phyloP scores from a whole-genome alignment of 805 yeast genomes.

The Hanseniaspora vineae region DNA sequence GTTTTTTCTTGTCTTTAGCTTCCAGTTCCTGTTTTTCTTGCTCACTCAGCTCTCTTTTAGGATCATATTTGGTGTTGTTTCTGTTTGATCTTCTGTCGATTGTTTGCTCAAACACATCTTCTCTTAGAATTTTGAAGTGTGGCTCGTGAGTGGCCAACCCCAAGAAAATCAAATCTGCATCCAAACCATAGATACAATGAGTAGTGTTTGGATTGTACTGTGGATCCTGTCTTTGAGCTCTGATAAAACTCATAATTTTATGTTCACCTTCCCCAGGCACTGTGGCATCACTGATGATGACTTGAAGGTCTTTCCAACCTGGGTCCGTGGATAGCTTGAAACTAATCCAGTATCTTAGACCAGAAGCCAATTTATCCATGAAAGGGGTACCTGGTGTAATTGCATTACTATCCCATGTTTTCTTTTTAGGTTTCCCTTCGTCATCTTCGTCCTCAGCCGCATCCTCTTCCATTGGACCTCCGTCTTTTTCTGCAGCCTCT shows the following conservation, averaged over 20 bases:
- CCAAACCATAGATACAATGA: slow-evolving; percentile 95
- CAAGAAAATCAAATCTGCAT: slow-evolving; percentile 92
- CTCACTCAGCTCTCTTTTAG: slow-evolving; percentile 40
- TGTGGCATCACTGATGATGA: slow-evolving; percentile 86
- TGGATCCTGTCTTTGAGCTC: slow-evolving; percentile 79
- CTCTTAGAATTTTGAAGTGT: slow-evolving; percentile 84
- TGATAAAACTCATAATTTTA: slow-evolving; percentile 89
- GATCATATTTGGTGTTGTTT: slow-evolving; percentile 10
- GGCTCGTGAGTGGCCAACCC: slow-evolving; percentile 98
- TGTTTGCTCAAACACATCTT: slow-evolving; percentile 87
- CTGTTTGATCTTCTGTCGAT: slow-evolving; percentile 22
- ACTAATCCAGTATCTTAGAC: slow-evolving; percentile 84
- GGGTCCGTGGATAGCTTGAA: slow-evolving; percentile 81
- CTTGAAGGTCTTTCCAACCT: slow-evolving; percentile 84
- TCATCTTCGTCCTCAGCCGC: slow-evolving; percentile 35
- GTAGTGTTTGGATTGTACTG: slow-evolving; percentile 82
- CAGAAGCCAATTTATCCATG: slow-evolving; percentile 78
- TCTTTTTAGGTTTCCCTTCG: slow-evolving; percentile 36
- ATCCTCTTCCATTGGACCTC: background rate
- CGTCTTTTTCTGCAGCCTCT: slow-evolving; percentile 60
- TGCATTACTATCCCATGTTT: slow-evolving; percentile 89
- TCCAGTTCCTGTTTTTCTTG: slow-evolving; percentile 33
- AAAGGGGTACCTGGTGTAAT: slow-evolving; percentile 99
- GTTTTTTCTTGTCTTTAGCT: slow-evolving; percentile 40
- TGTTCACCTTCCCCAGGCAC: slow-evolving; percentile 99